A percentile compares a stretch with the other conserved stretches of the same genome.
Conservation (phyloP, 257 asterid genomes). For the Ligustrum vulgare region DNA sequence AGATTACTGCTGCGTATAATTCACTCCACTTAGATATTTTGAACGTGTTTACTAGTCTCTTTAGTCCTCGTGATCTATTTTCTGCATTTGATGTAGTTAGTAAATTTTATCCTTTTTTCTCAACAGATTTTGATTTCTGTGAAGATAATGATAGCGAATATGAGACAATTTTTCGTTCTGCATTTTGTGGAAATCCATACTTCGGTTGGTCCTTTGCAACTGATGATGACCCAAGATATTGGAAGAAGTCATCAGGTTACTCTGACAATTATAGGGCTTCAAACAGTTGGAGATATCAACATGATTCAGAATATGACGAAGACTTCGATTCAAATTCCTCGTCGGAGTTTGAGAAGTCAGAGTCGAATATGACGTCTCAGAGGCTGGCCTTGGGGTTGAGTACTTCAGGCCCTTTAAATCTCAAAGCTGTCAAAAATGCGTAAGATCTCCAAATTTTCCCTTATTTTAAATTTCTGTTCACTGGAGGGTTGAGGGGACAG, state of each 20-base stretch:
- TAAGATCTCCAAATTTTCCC: slow-evolving; percentile 37
- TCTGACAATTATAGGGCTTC: slow-evolving; percentile 39
- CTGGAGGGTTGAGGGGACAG: not conserved
- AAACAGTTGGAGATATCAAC: slow-evolving; percentile 32
- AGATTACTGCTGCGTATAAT: not conserved
- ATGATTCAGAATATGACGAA: slow-evolving; percentile 14
- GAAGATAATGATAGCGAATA: slow-evolving; percentile 48
- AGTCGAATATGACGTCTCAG: slow-evolving; percentile 42
- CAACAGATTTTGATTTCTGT: slow-evolving; percentile 52
- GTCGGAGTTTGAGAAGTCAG: slow-evolving; percentile 32
- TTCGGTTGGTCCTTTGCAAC: slow-evolving; percentile 41
- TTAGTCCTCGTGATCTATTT: not conserved
- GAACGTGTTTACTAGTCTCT: not conserved
- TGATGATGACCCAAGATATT: slow-evolving; percentile 45
- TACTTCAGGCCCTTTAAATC: slow-evolving; percentile 68
- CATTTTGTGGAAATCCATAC: slow-evolving; percentile 52
- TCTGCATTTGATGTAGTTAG: slow-evolving; percentile 11
- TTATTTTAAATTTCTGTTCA: slow-evolving; percentile 7
- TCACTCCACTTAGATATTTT: slow-evolving; percentile 7
- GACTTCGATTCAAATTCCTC: slow-evolving; percentile 21
- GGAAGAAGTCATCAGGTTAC: slow-evolving; percentile 49
- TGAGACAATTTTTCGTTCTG: slow-evolving; percentile 57
- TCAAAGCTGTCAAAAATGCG: slow-evolving; percentile 83
- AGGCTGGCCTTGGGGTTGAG: slow-evolving; percentile 78
- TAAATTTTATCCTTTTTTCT: slow-evolving; percentile 4